Conservation (phyloP, 495 filamentous ascomycete genomes). For the Lophiotrema nucula region DNA sequence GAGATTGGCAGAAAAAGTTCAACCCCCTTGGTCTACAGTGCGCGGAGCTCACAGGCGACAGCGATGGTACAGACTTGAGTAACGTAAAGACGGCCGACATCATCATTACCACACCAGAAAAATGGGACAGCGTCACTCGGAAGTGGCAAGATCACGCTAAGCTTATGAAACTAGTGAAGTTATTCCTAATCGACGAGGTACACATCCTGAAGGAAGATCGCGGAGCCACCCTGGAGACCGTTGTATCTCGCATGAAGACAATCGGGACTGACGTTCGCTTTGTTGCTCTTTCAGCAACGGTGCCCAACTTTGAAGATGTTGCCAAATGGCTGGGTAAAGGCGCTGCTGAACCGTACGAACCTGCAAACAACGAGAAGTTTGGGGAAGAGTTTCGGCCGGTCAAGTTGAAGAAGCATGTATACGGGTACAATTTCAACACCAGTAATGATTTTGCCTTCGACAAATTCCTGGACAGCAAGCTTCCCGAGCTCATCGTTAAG, state of each 20-base stretch:
- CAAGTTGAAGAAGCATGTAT: conserved; percentile 80
- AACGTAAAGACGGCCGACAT: conserved; percentile 80
- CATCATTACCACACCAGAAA: conserved; percentile 95
- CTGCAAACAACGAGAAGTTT: conserved; percentile 76
- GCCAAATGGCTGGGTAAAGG: conserved; percentile 87
- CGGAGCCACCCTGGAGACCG: conserved; percentile 90
- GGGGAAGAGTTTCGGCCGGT: conserved; percentile 91
- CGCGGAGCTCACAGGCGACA: conserved; percentile 90
- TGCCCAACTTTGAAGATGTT: conserved; percentile 90
- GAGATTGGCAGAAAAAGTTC: conserved; percentile 89
- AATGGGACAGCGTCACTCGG: conserved; percentile 96
- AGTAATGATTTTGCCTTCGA: conserved; percentile 88
- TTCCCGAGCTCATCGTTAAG: conserved; percentile 71
- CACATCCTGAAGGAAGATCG: conserved; percentile 89
- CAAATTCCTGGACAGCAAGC: conserved; percentile 70
- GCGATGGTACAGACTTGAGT: conserved; percentile 68
- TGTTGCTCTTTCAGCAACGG: conserved; percentile 86
- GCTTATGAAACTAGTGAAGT: conserved; percentile 78
- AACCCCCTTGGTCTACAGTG: conserved; percentile 69
- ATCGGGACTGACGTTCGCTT: conserved; percentile 85
- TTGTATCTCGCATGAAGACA: conserved; percentile 95
- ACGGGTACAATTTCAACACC: conserved; percentile 63
- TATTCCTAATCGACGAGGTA: conserved; percentile 95
- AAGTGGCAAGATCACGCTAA: conserved; percentile 90
- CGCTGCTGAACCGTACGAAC: conserved; percentile 61